Evolutionary conservation across 441 rosid genomes (phyloP).

Genomic region (Gossypium davidsonii): DNA sequence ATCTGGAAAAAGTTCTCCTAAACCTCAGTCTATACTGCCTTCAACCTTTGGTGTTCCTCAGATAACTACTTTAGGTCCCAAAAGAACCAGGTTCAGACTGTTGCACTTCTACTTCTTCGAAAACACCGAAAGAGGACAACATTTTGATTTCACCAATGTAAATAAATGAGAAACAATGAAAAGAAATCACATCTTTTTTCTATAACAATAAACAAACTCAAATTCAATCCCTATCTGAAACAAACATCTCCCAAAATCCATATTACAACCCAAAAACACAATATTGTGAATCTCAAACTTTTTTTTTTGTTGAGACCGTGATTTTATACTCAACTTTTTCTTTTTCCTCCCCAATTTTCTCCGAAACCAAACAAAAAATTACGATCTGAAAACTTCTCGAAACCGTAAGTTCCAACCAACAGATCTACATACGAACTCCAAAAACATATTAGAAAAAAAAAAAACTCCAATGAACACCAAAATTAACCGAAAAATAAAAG

Average conservation of each 20-base stretch:
- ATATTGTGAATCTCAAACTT: background rate
- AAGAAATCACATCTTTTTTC: background rate
- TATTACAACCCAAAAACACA: background rate
- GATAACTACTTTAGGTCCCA: background rate
- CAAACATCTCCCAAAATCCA: conserved; percentile 5
- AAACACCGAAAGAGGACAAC: background rate
- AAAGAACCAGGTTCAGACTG: background rate
- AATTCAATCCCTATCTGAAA: background rate
- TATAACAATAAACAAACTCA: background rate
- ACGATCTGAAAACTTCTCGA: conserved; percentile 22
- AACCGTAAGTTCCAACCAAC: conserved; percentile 12
- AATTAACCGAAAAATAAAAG: conserved; percentile 9
- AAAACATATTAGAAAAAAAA: background rate
- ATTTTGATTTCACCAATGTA: background rate
- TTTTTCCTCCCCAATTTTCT: background rate
- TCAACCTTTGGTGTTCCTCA: background rate
- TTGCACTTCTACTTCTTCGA: background rate
- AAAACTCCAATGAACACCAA: background rate
- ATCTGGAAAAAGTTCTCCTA: background rate
- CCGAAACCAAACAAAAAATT: conserved; percentile 18
- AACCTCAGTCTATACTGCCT: background rate
- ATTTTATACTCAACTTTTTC: background rate
- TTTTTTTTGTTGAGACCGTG: background rate
- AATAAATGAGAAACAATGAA: background rate
- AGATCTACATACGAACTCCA: conserved; percentile 30